Base-by-base conservation (phyloP, 2,329 filamentous ascomycete genomes). In the Cladosporium austrohemisphaericum region DNA sequence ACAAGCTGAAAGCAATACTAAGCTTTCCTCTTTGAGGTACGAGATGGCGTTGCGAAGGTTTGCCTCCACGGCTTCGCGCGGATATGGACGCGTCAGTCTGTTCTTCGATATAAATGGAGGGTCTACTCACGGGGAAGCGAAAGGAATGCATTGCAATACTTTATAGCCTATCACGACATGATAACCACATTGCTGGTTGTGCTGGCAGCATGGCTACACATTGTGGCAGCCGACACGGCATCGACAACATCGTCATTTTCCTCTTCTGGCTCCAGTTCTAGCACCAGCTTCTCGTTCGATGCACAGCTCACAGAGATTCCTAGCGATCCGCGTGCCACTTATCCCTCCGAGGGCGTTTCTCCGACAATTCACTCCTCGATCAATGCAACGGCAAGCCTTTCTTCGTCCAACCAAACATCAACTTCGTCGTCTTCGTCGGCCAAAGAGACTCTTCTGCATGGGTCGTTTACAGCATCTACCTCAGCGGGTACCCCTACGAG, bases 21-120 rank as follows among this genome's bases (percentile, higher is more conserved):
- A n/a, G n/a, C n/a, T n/a, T n/a, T n/a, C n/a, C n/a, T n/a, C n/a
- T n/a, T n/a, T n/a, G n/a, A n/a, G n/a, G n/a, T n/a, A n/a, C n/a
- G n/a, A n/a, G n/a, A 40, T 40, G 36, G 22, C 36, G 36, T 40
- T 13, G 36, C n/a, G 36, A 40, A 40, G 36, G 36, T 40, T 40
- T 26, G 20, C 20, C n/a, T 23, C 7, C n/a, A 40, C 36, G 36
- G 36, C 16, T 16, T 40, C n/a, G n/a, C 36, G 22, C 36, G 36
- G 36, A 40, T 22, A 23, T 23, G 25, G 36, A 40, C 36, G 36
- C 36, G 36, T 25, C 36, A 16, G n/a, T 11, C 7, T 14, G 10
- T 26, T 14, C 22, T 40, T 26, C n/a, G 7, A n/a, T 26, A 18
- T 26, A 25, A 40, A 14, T 11, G 16, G 22, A 26, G 22, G 22